Base-by-base conservation (phyloP, 495 filamentous ascomycete species). In the Aspergillus wentii region DNA sequence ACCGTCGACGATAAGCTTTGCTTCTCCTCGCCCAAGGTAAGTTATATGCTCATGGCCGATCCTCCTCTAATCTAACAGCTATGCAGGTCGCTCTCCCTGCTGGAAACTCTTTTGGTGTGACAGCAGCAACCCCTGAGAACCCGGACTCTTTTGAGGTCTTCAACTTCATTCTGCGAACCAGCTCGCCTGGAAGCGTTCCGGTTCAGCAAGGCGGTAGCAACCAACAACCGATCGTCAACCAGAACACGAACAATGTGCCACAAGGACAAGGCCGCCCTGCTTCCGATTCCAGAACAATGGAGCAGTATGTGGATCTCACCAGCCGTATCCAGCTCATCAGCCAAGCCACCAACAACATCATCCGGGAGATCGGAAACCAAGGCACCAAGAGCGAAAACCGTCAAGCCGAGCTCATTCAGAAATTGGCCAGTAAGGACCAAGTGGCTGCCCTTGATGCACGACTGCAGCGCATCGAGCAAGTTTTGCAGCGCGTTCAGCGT, bases 121-220 rank as follows among this genome's bases (percentile, higher is more conserved):
- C 85, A 2, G 92, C 91, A 21, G 85, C 84, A 3, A 88, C 87
- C 6, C 86, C 88, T 18, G 89, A 96, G 42, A 89, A 77, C 47
- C 87, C 92, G 0, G 92, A 98, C 59, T 94, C 88, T 18, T 95
- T 95, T 56, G 92, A 98, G 62, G 59, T 92, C 43, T 91, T 88
- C 71, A 94, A 91, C 49, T 78, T 97, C 51, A 65, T 85, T 25
- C 71, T 90, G 23, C 73, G 79, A 53, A 77, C 63, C 22, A 49
- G 56, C 34, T 46, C 48, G 30, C 39, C 55, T 13, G 51, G 48
- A 28, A 23, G 36, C 37, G 30, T 43, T 13, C 22, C 40, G 5
- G 58, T 64, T 40, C 54, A 64, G 30, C 56, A 57, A 46, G 49
- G 63, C 39, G 22, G 22, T 6, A 58, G 53, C 22, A 41, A 62